These are phyloP conservation scores for Dissophora globulifera DNA, from an alignment of 192 early-diverging fungal species.

Conservation along the genomic window DNA sequence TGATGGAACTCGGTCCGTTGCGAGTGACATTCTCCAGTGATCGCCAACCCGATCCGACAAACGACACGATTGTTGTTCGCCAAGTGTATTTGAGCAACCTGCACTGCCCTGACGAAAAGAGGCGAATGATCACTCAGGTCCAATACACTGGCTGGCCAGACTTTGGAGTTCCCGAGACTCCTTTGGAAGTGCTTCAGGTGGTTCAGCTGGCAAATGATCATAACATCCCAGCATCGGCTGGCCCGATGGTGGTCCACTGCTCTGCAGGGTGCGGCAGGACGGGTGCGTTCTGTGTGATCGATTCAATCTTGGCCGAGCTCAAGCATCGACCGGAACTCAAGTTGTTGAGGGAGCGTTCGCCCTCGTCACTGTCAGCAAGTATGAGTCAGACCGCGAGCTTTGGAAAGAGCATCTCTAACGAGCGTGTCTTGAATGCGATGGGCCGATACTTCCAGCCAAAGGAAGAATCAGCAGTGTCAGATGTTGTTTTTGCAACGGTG, in stretches of 20 bases:
- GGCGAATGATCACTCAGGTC: slow-evolving; percentile 75
- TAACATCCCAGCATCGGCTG: slow-evolving; percentile 25
- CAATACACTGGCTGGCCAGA: slow-evolving; percentile 95
- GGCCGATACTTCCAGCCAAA: too few relatives aligned
- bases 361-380: not conserved
- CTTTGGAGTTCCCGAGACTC: slow-evolving; percentile 81
- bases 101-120: slow-evolving; percentile 8
- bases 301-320: slow-evolving; percentile 55
- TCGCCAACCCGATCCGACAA: slow-evolving; percentile 49
- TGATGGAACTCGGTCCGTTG: slow-evolving; percentile 60
- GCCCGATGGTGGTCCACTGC: slow-evolving; percentile 65
- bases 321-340: slow-evolving; percentile 4
- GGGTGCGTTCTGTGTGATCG: slow-evolving; percentile 70
- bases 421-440: too few relatives aligned
- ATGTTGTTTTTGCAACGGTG: slow-evolving; percentile 72
- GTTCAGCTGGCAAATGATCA: slow-evolving; percentile 42
- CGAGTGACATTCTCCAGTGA: slow-evolving; percentile 64
- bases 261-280: slow-evolving; percentile 70
- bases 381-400: not conserved
- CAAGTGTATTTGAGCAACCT: slow-evolving; percentile 55
- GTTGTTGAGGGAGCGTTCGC: too few relatives aligned
- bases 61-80: slow-evolving; percentile 65
- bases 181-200: slow-evolving; percentile 70
- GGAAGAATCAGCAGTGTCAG: too few relatives aligned
- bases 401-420: slow-evolving; percentile 5